Evolutionary conservation across 129 eudicot genomes (phyloP), one percentile per base, ranked within the genome.

Genomic region (Calendula officinalis): DNA sequence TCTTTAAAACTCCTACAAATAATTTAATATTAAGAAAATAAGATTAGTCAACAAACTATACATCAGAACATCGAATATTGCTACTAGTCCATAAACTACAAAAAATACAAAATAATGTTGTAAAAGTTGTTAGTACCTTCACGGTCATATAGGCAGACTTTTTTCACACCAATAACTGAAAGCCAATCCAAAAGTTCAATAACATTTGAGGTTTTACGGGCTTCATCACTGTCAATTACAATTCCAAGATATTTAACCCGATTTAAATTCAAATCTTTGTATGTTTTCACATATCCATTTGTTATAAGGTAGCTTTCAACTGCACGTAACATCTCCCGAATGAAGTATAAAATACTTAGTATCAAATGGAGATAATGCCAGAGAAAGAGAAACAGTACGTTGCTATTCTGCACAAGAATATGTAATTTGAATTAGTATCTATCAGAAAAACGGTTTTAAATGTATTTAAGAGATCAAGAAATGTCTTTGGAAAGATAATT

Each of bases 191-290:
- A 62, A 64, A 91, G 81, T 62, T 84, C 81, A 66, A 82, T 53
- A 68, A 91, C 91, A 27, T 81, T 47, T 65, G 82, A 71, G 32
- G 85, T 82, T 37, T 81, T 45, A 34, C 69, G 81, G 32, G 96
- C 95, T 80, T 91, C 98, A 77, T 91, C 83, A 70, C 91, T 91
- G 60, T 91, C 96, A 17, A 92, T 44, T 60, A 85, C 95, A 70
- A 92, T 68, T 43, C 89, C 98, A 64, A 92, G 78, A 78, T 85
- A 92, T 11, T 63, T 70, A 45, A 92, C 80, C 61, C 82, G 83
- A 32, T 78, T 66, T 44, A 86, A 52, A 73, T 88, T 74, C 27
- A 92, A 56, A 49, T 77, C 11, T 50, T 51, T 46, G 60, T 88
- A 85, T 14, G 63, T 73, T 81, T 81, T 73, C 52, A 83, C 48